These are phyloP conservation scores for Kernera saxatilis DNA, from an alignment of 345 rosid genomes.

Conservation along the genomic window DNA sequence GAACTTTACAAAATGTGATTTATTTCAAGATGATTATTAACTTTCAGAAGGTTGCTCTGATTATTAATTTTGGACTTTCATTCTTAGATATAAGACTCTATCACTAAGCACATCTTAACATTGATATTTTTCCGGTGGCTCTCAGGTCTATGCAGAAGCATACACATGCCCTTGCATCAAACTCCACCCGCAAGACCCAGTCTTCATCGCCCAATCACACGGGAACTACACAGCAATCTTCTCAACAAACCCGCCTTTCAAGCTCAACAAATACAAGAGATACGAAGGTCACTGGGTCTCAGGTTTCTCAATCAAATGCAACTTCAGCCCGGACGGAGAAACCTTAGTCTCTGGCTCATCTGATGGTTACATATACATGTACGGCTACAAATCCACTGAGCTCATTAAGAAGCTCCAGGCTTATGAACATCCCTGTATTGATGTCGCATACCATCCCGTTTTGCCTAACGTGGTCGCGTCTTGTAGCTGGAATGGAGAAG, in stretches of 20 bases:
- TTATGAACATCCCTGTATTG: constrained; percentile 61
- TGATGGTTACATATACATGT: constrained; percentile 62
- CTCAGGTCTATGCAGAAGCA: constrained; percentile 80
- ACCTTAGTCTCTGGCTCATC: constrained; percentile 70
- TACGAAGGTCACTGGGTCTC: constrained; percentile 69
- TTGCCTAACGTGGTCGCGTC: constrained; percentile 58
- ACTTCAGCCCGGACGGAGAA: constrained; percentile 69
- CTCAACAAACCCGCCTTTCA: constrained; percentile 67
- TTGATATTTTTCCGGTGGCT: neutral
- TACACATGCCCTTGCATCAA: constrained; percentile 73
- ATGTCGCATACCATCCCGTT: constrained; percentile 60
- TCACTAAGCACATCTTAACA: neutral
- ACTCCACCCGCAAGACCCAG: constrained; percentile 60
- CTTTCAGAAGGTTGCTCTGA: neutral
- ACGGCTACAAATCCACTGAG: constrained; percentile 41
- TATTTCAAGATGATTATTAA: neutral
- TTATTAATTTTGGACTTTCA: neutral
- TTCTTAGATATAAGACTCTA: neutral
- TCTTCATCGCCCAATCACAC: constrained; percentile 73
- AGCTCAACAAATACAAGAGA: constrained; percentile 72
- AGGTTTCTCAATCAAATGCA: constrained; percentile 81
- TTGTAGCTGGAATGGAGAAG: constrained; percentile 75
- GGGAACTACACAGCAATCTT: constrained; percentile 90
- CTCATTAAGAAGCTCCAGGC: constrained; percentile 57
- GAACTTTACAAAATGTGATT: neutral